phyloP scores from a whole-genome alignment of 768 basidiomycete genomes.

The Psilocybe cubensis region DNA sequence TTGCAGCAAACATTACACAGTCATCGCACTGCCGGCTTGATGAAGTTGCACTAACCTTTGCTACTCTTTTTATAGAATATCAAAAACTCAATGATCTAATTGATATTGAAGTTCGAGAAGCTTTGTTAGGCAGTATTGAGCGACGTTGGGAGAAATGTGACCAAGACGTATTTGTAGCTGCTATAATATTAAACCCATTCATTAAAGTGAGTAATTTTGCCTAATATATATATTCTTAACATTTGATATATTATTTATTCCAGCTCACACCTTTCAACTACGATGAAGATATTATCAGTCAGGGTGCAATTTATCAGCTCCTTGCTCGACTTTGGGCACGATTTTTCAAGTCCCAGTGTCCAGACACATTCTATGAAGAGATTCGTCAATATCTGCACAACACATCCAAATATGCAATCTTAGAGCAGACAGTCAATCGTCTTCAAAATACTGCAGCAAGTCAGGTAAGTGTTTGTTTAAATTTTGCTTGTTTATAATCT shows the following conservation, averaged over 20 bases:
- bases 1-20: slow-evolving; percentile 39
- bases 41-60: slow-evolving; percentile 35
- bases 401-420: not conserved
- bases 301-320: slow-evolving; percentile 1
- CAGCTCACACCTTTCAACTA: not conserved
- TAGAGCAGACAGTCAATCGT: not conserved
- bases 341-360: not conserved
- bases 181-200: slow-evolving; percentile 36
- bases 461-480: not conserved
- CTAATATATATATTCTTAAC: too few species aligned
- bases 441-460: not conserved
- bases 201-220: too few species aligned
- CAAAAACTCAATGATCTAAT: not conserved
- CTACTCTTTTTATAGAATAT: slow-evolving; percentile 30
- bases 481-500: not conserved
- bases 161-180: slow-evolving; percentile 37
- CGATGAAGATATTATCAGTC: not conserved
- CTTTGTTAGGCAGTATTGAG: slow-evolving; percentile 33
- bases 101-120: slow-evolving; percentile 12
- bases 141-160: slow-evolving; percentile 34
- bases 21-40: slow-evolving; percentile 30
- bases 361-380: not conserved
- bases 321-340: slow-evolving; percentile 4
- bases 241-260: slow-evolving; percentile 1
- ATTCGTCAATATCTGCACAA: not conserved